Evolutionary conservation across 83 land plant species (phyloP).

Genomic region (Larix sibirica): DNA sequence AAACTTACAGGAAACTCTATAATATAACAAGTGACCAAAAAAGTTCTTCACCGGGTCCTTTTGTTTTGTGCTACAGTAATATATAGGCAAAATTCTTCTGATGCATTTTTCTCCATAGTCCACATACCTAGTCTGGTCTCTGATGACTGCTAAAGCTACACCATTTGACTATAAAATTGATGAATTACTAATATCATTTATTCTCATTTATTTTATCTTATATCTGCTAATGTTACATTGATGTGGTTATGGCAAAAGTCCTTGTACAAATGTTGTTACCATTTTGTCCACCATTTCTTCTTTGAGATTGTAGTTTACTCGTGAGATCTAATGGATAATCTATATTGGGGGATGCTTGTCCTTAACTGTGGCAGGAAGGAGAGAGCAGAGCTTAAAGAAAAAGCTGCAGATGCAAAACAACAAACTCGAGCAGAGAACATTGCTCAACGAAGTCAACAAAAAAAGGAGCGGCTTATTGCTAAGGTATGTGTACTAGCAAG

Average conservation of each 20-base stretch:
- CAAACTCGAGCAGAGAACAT: conserved; percentile 70
- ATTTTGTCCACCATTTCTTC: neutral
- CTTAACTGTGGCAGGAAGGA: conserved; percentile 29
- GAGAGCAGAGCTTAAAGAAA: conserved; percentile 58
- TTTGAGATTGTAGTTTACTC: neutral
- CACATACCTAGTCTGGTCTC: neutral
- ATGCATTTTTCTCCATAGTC: neutral
- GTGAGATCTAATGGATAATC: neutral
- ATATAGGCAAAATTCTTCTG: neutral
- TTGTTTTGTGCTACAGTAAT: neutral
- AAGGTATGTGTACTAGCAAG: conserved; percentile 32
- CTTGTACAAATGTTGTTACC: too few species aligned
- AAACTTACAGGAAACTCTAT: neutral
- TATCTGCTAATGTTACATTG: neutral
- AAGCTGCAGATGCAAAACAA: conserved; percentile 55
- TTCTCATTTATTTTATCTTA: neutral
- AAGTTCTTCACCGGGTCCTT: neutral
- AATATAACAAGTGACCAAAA: neutral
- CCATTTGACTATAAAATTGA: neutral
- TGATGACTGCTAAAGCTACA: neutral
- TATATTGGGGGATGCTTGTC: neutral
- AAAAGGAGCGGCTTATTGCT: conserved; percentile 70
- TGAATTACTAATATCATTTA: neutral
- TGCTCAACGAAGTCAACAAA: conserved; percentile 58
- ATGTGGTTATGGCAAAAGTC: too few species aligned